Base-by-base conservation (phyloP, 257 asterid species). In the Solanum clarkiae region DNA sequence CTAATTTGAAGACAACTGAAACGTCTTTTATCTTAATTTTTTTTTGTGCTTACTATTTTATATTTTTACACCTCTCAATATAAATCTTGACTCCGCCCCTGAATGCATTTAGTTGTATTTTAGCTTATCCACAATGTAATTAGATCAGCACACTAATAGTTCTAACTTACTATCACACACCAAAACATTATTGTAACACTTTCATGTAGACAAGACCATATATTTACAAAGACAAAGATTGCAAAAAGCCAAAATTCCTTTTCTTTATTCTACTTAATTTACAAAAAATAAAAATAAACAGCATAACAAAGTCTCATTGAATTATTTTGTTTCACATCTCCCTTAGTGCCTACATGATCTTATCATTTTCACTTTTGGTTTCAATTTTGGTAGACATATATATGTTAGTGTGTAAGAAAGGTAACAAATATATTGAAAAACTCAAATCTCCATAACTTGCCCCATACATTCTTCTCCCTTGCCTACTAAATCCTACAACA, bases 391-490 rank as follows among this genome's bases (percentile, higher is more conserved):
- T 86, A 89, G 88, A 82, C 86, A 20, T 54, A 53, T 79, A 79
- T 79, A 53, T 53, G 62, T 79, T 79, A 26, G 80, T 53, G 55
- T 47, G 14, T 24, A 62, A 68, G 80, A 85, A 24, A 55, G 77
- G 86, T 83, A 86, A 54, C 89, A 85, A 75, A 55, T 26, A 44
- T 71, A 16, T 80, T 80, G 86, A 84, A 84, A 54, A 40, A 72
- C 84, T 71, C 80, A 84, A 80, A 63, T 68, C 90, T 81, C 89
- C 90, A 89, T 89, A 71, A 49, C 90, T 85, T 79, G 84, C 75
- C 89, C 90, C 91, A 89, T 87, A 87, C 90, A 86, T 89, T 86
- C 90, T 86, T 87, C 91, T 72, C 90, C 91, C 89, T 36, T 47
- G 29, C 81, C 56, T 63, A 16, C 68, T 29, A 84, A 74, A 60